Evolutionary conservation across 2,329 filamentous ascomycete species (phyloP), one percentile per base, ranked within the genome.

Genomic region (Penicillium sp.): DNA sequence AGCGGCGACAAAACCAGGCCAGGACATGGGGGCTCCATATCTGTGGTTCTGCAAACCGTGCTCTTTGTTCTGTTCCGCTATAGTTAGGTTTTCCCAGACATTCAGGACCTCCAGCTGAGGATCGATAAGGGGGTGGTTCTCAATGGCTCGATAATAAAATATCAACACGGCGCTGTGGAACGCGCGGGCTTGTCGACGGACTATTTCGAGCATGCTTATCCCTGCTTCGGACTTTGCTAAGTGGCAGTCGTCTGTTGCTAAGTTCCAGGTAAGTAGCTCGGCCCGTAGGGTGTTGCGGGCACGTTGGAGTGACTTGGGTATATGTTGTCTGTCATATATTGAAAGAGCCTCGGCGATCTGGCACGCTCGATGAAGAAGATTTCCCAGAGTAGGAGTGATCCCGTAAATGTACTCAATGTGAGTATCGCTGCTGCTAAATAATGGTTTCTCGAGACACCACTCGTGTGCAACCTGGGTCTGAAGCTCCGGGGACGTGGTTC

Each of bases 1-100:
- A 14, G 63, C 57, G 21, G 63, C 64, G 48, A 67, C 63, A 14
- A 67, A 67, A 11, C 58, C 64, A 8, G 64, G 62, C 64, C 64
- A 67, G 5, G 64, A 65, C 55, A 67, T 65, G 3, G 63, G 61
- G 6, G 64, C 64, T 13, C 59, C 53, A 13, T 58, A 42, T 47
- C 60, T 64, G 35, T 53, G 50, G 21, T 58, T 56, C 33, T 47
- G 47, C 9, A 54, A 50, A 16, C 58, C 55, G 11, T 46, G 26
- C 2, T 60, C 35, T 39, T 67, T 67, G 21, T 63, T 53, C 7
- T 60, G 50, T 49, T 67, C 64, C 16, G 64, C 61, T 5, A 48
- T 48, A 14, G 50, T 62, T 7, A 65, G 55, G 19, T 60, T 57
- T 21, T 49, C 45, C 39, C 61, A 62, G 3, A 65, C 57, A n/a